Evolutionary conservation across 768 basidiomycete genomes (phyloP).

Genomic region (Serendipita vermifera): DNA sequence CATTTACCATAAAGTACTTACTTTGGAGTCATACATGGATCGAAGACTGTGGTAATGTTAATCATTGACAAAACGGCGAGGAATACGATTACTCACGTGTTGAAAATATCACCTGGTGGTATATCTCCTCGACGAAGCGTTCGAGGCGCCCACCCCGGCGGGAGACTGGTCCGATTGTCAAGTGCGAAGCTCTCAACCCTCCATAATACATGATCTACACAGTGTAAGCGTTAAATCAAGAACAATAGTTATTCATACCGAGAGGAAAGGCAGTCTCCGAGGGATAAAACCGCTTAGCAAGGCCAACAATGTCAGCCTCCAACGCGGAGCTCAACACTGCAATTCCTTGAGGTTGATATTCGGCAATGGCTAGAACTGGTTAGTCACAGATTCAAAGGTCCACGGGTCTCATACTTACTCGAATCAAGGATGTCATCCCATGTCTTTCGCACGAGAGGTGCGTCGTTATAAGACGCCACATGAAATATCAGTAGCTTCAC

Average conservation of each 20-base stretch:
- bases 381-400: conserved; percentile 38
- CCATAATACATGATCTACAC: conserved; percentile 57
- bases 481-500: conserved; percentile 84
- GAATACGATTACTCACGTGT: neutral
- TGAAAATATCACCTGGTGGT: conserved; percentile 63
- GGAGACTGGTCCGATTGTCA: conserved; percentile 42
- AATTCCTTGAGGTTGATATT: neutral
- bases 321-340: conserved; percentile 19
- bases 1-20: conserved; percentile 26
- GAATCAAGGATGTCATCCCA: conserved; percentile 83
- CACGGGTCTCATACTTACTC: conserved; percentile 32
- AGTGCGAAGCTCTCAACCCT: conserved; percentile 64
- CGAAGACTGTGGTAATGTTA: conserved; percentile 50
- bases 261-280: conserved; percentile 85
- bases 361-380: neutral
- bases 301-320: conserved; percentile 47
- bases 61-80: neutral
- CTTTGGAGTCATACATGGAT: conserved; percentile 81
- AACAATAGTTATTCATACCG: conserved; percentile 31
- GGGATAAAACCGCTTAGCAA: conserved; percentile 80
- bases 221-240: neutral
- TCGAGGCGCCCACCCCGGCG: conserved; percentile 71
- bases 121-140: conserved; percentile 71
- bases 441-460: conserved; percentile 63
- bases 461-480: conserved; percentile 85